Percentiles rank a stretch among this genome's conserved stretches.
phyloP scores from a whole-genome alignment of 1,284 basidiomycete species.

The Singerocomus rubriflavus region DNA sequence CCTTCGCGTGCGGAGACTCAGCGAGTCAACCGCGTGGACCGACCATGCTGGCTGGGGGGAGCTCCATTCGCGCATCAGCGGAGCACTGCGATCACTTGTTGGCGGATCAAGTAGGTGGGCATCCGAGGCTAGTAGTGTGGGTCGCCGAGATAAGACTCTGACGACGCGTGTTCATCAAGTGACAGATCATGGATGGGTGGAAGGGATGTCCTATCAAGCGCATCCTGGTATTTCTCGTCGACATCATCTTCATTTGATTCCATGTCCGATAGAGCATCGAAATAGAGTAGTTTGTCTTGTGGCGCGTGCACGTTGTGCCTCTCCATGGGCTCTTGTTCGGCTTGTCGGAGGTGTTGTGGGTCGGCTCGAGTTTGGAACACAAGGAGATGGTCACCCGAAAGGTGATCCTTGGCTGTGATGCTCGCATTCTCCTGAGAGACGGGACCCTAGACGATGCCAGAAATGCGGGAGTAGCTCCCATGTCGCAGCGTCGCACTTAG shows the following conservation, averaged over 20 bases:
- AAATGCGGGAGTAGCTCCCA: constrained; percentile 25
- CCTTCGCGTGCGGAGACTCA: constrained; percentile 23
- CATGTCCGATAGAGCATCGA: too few species aligned
- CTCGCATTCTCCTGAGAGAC: too few species aligned
- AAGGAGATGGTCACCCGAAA: too few species aligned
- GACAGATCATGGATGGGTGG: constrained; percentile 21
- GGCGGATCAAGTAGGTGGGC: background rate
- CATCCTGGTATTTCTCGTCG: constrained; percentile 41
- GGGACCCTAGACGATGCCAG: constrained; percentile 22
- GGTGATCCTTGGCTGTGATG: too few species aligned
- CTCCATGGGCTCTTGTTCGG: too few species aligned
- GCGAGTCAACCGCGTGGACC: constrained; percentile 35
- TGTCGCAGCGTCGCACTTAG: too few species aligned
- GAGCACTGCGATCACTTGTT: too few species aligned
- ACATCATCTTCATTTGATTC: background rate
- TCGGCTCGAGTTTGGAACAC: too few species aligned
- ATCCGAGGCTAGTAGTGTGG: constrained; percentile 8
- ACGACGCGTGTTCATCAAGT: constrained; percentile 8
- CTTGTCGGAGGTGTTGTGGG: too few species aligned
- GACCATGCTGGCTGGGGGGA: constrained; percentile 40
- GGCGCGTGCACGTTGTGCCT: too few species aligned
- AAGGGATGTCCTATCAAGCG: constrained; percentile 29
- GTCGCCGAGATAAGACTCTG: constrained; percentile 11
- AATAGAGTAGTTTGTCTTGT: too few species aligned
- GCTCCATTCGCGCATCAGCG: background rate